Conservation (phyloP, 108 stramenopile species). For the Fragilaria radians region DNA sequence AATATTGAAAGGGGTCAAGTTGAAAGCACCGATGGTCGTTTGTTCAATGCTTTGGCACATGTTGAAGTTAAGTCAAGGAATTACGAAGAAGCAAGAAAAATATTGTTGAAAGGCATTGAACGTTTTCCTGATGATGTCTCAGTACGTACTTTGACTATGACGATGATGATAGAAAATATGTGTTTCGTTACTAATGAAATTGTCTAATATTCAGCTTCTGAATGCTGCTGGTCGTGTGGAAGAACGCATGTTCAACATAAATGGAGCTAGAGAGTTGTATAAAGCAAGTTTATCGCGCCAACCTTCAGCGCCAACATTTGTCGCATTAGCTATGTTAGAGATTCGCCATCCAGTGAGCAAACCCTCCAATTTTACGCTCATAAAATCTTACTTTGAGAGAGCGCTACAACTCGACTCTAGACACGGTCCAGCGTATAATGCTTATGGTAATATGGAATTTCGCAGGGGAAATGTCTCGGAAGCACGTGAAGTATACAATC, state of each 20-base stretch:
- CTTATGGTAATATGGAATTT: conserved; percentile 64
- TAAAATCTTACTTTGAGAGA: conserved; percentile 62
- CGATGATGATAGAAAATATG: neutral
- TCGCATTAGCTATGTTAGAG: conserved; percentile 76
- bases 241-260: conserved; percentile 62
- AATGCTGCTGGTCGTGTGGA: conserved; percentile 82
- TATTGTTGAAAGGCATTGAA: conserved; percentile 54
- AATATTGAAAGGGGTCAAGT: conserved; percentile 6
- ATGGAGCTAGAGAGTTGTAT: conserved; percentile 58
- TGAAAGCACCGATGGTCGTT: conserved; percentile 43
- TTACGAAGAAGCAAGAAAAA: conserved; percentile 40
- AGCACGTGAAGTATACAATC: conserved; percentile 59
- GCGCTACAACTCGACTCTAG: conserved; percentile 69
- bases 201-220: conserved; percentile 28
- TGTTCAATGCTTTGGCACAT: conserved; percentile 79
- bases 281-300: conserved; percentile 47
- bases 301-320: conserved; percentile 70
- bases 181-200: neutral
- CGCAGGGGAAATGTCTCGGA: conserved; percentile 39
- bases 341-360: conserved; percentile 39
- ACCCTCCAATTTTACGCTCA: conserved; percentile 11
- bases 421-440: conserved; percentile 80
- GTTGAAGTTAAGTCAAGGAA: conserved; percentile 57
- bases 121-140: conserved; percentile 57
- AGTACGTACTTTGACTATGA: conserved; percentile 13